A percentile compares a stretch with the other conserved stretches of the same genome.
Evolutionary conservation across 1,139 yeast species (phyloP).

Genomic region (Pichia sp.): DNA sequence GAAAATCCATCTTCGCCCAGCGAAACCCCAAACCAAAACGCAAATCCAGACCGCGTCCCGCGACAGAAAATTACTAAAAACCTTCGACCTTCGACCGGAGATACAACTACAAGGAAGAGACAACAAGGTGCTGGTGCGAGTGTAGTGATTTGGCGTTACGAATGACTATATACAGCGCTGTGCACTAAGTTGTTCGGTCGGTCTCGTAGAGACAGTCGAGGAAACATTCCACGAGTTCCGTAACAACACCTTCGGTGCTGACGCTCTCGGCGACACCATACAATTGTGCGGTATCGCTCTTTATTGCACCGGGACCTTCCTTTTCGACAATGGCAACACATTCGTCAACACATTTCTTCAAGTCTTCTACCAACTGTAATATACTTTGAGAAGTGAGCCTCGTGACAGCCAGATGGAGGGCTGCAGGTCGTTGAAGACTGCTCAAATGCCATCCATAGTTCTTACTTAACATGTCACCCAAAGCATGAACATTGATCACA

Average conservation of each 20-base stretch:
- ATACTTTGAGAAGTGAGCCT: constrained; percentile 57
- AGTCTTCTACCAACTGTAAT: constrained; percentile 52
- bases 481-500: constrained; percentile 57
- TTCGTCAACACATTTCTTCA: constrained; percentile 42
- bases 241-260: constrained; percentile 79
- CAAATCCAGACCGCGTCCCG: too few species aligned
- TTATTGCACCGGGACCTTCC: constrained; percentile 28
- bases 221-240: constrained; percentile 67
- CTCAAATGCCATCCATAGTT: constrained; percentile 83
- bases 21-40: too few species aligned
- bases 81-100: too few species aligned
- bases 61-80: too few species aligned
- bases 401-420: constrained; percentile 86
- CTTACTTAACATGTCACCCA: constrained; percentile 60
- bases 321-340: constrained; percentile 10
- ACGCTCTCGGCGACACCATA: constrained; percentile 96
- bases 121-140: too few species aligned
- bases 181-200: constrained; percentile 7
- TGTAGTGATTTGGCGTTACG: too few species aligned
- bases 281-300: constrained; percentile 72
- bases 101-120: too few species aligned
- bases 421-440: constrained; percentile 82
- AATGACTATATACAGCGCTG: too few species aligned
- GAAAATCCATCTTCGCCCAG: too few species aligned
- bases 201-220: constrained; percentile 67